Evolutionary conservation across 2,329 filamentous ascomycete genomes (phyloP).

Genomic region (Neurospora sp.): DNA sequence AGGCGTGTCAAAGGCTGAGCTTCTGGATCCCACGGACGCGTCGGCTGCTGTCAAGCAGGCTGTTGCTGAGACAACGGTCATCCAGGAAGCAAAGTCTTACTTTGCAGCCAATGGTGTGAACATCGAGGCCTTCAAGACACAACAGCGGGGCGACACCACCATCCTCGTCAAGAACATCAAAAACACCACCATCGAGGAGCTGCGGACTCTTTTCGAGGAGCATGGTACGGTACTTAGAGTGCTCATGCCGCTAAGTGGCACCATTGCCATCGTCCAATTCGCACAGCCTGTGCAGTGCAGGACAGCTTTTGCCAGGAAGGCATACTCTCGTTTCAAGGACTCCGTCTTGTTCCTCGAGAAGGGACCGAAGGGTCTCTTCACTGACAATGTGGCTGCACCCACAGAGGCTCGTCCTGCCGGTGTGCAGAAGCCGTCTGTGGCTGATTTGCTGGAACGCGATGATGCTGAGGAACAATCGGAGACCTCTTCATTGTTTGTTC

Average conservation of each 20-base stretch:
- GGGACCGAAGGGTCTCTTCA: constrained; percentile 74
- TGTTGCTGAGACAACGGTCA: constrained; percentile 89
- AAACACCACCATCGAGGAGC: constrained; percentile 67
- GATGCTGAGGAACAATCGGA: constrained; percentile 40
- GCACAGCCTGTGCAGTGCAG: constrained; percentile 68
- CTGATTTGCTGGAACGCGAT: constrained; percentile 55
- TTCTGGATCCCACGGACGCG: constrained; percentile 90
- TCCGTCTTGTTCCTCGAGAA: constrained; percentile 90
- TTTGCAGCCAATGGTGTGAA: constrained; percentile 83
- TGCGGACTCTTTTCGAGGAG: constrained; percentile 73
- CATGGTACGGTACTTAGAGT: constrained; percentile 73
- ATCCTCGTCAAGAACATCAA: constrained; percentile 95
- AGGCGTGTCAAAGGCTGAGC: constrained; percentile 79
- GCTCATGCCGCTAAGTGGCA: constrained; percentile 85
- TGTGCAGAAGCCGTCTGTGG: constrained; percentile 54
- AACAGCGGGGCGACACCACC: constrained; percentile 72
- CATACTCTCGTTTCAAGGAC: constrained; percentile 85
- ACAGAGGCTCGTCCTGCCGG: constrained; percentile 28
- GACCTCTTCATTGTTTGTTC: constrained; percentile 79
- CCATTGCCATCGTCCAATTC: constrained; percentile 90
- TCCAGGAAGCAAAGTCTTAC: constrained; percentile 91
- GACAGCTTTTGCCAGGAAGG: constrained; percentile 71
- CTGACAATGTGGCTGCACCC: constrained; percentile 17
- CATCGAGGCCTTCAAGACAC: constrained; percentile 79
- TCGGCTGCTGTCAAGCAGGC: constrained; percentile 95